phyloP scores from a whole-genome alignment of 2,329 filamentous ascomycete species.

The Aspergillus alliaceus region DNA sequence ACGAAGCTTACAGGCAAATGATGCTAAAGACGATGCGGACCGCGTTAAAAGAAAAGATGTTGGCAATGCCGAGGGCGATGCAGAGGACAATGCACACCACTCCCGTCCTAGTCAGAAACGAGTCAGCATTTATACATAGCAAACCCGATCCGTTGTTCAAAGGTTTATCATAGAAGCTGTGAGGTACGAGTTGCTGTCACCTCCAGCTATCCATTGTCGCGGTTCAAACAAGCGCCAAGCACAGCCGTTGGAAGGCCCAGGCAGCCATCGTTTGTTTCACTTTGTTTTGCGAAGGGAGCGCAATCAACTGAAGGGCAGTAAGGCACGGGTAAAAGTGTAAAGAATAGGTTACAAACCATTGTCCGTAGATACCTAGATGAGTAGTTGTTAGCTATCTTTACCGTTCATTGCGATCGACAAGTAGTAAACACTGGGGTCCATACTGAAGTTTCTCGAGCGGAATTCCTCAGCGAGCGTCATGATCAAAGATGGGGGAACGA shows the following conservation, averaged over 20 bases:
- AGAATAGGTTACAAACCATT: conserved; percentile 56
- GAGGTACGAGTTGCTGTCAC: neutral
- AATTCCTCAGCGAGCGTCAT: conserved; percentile 65
- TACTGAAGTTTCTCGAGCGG: conserved; percentile 66
- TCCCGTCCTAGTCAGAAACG: conserved; percentile 39
- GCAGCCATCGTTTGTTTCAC: conserved; percentile 20
- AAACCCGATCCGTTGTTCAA: neutral
- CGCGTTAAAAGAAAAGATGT: conserved; percentile 61
- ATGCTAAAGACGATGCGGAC: conserved; percentile 62
- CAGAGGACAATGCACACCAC: conserved; percentile 65
- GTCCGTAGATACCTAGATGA: conserved; percentile 63
- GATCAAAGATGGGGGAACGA: conserved; percentile 14
- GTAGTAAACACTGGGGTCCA: conserved; percentile 31
- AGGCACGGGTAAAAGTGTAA: neutral
- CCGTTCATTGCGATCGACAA: conserved; percentile 16
- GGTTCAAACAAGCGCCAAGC: conserved; percentile 18
- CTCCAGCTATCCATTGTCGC: neutral
- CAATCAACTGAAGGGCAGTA: neutral
- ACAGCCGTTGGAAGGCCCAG: conserved; percentile 15
- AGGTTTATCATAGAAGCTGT: neutral
- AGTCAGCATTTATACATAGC: conserved; percentile 10
- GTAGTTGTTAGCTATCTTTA: conserved; percentile 24
- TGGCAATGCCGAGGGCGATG: conserved; percentile 67
- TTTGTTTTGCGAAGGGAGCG: conserved; percentile 1
- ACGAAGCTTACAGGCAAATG: conserved; percentile 54